Percentiles rank a stretch among this genome's conserved stretches.
Evolutionary conservation across 805 yeast genomes (phyloP).

Genomic region (Limtongia smithiae): DNA sequence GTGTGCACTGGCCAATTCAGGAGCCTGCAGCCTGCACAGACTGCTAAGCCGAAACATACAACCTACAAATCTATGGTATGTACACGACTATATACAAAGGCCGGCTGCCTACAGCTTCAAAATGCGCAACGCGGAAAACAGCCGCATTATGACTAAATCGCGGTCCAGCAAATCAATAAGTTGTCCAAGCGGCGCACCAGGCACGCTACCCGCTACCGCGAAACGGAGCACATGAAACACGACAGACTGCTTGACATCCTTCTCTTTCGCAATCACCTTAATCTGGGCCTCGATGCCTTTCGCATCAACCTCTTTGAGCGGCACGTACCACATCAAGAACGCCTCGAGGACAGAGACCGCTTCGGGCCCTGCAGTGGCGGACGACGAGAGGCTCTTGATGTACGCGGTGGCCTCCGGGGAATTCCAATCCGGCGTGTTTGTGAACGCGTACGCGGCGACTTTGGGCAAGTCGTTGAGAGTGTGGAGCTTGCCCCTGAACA

Average conservation of each 20-base stretch:
- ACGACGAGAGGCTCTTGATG: neutral
- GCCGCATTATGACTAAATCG: constrained; percentile 10
- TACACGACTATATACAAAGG: constrained; percentile 2
- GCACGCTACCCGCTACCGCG: constrained; percentile 19
- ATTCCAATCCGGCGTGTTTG: constrained; percentile 7
- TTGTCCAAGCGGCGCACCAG: constrained; percentile 26
- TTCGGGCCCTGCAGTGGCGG: too few relatives aligned
- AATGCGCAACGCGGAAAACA: constrained; percentile 7
- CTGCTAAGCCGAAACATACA: too few relatives aligned
- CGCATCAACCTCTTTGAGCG: neutral
- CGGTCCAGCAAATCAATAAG: constrained; percentile 17
- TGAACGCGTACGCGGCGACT: constrained; percentile 8
- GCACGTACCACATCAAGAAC: neutral
- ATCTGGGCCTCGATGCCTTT: constrained; percentile 4
- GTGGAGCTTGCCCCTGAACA: constrained; percentile 8
- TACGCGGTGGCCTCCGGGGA: neutral
- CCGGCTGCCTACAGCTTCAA: constrained; percentile 7
- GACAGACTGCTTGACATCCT: neutral
- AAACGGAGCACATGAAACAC: constrained; percentile 25
- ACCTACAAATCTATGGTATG: neutral
- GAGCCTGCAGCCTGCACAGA: too few relatives aligned
- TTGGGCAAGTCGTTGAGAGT: constrained; percentile 9
- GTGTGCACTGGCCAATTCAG: too few relatives aligned
- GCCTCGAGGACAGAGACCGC: too few relatives aligned
- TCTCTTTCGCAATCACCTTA: neutral